Percentiles rank a stretch among this genome's conserved stretches.
Evolutionary conservation across 2,329 filamentous ascomycete species (phyloP).

Genomic region (Colletotrichum kahawae): DNA sequence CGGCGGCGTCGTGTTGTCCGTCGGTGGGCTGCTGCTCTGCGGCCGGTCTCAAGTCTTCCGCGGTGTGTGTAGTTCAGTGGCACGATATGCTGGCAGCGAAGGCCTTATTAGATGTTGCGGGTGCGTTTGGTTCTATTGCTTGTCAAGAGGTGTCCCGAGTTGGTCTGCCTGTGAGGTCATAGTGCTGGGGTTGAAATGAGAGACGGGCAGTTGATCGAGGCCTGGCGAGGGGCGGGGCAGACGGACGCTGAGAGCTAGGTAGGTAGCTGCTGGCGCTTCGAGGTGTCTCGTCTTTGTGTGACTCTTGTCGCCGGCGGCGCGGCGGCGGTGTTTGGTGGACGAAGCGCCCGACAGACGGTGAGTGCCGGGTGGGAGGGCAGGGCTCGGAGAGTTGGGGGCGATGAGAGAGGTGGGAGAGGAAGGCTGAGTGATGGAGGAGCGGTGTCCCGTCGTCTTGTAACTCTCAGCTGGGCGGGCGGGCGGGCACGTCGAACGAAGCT

Average conservation of each 20-base stretch:
- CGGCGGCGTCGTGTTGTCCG: not conserved
- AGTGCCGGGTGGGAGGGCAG: not conserved
- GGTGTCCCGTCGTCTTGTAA: not conserved
- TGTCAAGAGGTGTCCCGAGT: not conserved
- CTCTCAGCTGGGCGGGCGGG: not conserved
- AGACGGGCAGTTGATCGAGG: not conserved
- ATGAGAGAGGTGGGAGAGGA: not conserved
- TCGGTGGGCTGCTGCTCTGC: slow-evolving; percentile 12
- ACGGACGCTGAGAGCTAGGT: not conserved
- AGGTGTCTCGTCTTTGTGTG: not conserved
- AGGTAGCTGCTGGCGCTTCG: not conserved
- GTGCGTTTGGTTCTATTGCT: not conserved
- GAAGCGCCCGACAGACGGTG: slow-evolving; percentile 5
- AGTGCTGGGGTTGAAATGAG: slow-evolving; percentile 9
- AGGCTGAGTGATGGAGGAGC: not conserved
- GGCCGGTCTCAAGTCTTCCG: not conserved
- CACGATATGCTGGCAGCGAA: not conserved
- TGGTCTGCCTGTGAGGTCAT: slow-evolving; percentile 22
- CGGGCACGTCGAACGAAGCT: not conserved
- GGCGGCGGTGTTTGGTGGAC: not conserved
- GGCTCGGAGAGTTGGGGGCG: not conserved
- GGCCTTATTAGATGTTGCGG: not conserved
- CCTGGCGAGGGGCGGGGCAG: slow-evolving; percentile 1
- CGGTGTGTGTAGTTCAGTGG: not conserved
- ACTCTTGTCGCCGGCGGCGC: not conserved